phyloP scores from a whole-genome alignment of 1,139 yeast species.

The Debaryomycetaceae sp. region DNA sequence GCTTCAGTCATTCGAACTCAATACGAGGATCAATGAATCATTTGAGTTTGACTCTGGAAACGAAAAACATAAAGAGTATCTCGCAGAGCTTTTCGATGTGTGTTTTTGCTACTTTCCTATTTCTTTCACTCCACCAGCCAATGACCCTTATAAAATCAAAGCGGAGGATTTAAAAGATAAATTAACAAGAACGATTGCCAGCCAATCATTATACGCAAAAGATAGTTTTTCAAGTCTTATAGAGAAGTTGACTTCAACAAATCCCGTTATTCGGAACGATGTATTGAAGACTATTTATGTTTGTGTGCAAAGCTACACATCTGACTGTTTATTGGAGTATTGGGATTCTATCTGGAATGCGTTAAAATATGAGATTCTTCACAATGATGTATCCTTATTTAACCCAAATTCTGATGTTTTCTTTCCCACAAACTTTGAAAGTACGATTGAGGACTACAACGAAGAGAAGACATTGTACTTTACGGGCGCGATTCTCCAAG shows the following conservation, averaged over 20 bases:
- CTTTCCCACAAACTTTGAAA: slow-evolving; percentile 28
- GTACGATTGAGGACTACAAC: slow-evolving; percentile 30
- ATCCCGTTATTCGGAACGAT: slow-evolving; percentile 73
- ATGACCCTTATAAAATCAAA: slow-evolving; percentile 85
- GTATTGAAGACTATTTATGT: slow-evolving; percentile 59
- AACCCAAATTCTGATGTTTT: slow-evolving; percentile 21
- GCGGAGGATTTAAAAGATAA: slow-evolving; percentile 63
- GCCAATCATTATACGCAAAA: slow-evolving; percentile 62
- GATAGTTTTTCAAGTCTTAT: slow-evolving; percentile 75
- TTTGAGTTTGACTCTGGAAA: slow-evolving; percentile 37
- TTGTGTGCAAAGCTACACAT: slow-evolving; percentile 54
- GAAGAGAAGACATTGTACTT: slow-evolving; percentile 40
- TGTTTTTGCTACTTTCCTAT: slow-evolving; percentile 96
- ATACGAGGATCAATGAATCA: slow-evolving; percentile 43
- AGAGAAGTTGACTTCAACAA: slow-evolving; percentile 83
- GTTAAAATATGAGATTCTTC: slow-evolving; percentile 79
- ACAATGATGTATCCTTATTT: slow-evolving; percentile 50
- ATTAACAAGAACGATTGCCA: slow-evolving; percentile 58
- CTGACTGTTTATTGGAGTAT: slow-evolving; percentile 44
- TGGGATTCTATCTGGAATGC: slow-evolving; percentile 88
- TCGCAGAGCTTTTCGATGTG: slow-evolving; percentile 72
- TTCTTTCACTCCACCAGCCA: slow-evolving; percentile 88
- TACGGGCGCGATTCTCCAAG: slow-evolving; percentile 47
- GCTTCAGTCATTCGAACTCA: slow-evolving; percentile 63
- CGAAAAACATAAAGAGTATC: slow-evolving; percentile 35